phyloP scores from a whole-genome alignment of 805 yeast genomes.

The Saccharomycopsis capsularis region DNA sequence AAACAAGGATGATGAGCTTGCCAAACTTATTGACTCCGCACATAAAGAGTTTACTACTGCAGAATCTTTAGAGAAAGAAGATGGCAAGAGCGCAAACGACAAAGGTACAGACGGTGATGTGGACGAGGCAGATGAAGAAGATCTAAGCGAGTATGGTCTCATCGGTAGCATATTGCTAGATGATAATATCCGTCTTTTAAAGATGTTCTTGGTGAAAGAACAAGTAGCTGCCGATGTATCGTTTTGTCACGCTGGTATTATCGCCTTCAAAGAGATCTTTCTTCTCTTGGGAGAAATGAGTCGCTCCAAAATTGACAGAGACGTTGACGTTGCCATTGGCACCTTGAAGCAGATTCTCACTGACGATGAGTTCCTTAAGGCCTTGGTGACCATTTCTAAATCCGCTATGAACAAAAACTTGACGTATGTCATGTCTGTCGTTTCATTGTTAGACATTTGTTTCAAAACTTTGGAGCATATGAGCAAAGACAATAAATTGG shows the following conservation, averaged over 20 bases:
- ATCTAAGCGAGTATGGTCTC: conserved; percentile 35
- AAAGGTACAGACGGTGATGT: conserved; percentile 2
- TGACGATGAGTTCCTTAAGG: conserved; percentile 55
- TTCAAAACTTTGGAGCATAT: conserved; percentile 39
- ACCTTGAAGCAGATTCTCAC: conserved; percentile 65
- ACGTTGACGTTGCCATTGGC: conserved; percentile 47
- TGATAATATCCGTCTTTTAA: conserved; percentile 33
- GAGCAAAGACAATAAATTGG: conserved; percentile 33
- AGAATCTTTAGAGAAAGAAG: neutral
- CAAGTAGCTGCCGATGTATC: conserved; percentile 44
- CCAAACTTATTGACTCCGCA: neutral
- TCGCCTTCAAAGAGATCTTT: conserved; percentile 59
- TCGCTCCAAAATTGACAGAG: conserved; percentile 35
- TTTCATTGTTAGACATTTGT: conserved; percentile 15
- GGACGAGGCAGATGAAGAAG: conserved; percentile 22
- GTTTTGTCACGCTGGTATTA: conserved; percentile 62
- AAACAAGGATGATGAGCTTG: neutral
- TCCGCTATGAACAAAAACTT: conserved; percentile 34
- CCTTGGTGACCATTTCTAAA: conserved; percentile 58
- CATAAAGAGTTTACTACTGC: no score
- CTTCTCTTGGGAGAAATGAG: conserved; percentile 37
- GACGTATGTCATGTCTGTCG: conserved; percentile 12
- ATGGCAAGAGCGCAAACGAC: neutral
- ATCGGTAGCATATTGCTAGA: conserved; percentile 55
- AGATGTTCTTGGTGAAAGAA: conserved; percentile 27